phyloP scores from a whole-genome alignment of 208 protist genomes.

The Dictyostelium gargantuum region DNA sequence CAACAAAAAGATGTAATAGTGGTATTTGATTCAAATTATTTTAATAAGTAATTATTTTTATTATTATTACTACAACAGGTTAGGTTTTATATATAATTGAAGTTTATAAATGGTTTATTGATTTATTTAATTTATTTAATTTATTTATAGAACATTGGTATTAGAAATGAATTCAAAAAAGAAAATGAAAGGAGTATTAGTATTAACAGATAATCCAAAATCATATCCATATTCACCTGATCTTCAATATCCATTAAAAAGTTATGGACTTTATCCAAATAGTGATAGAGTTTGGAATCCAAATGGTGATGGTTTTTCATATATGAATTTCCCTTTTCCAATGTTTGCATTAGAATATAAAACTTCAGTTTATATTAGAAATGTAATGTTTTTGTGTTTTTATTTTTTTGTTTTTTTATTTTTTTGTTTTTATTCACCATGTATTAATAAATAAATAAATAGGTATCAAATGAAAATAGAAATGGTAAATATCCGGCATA shows the following conservation, averaged over 20 bases:
- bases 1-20: not conserved
- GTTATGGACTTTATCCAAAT: constrained; percentile 47
- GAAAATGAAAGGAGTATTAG: not conserved
- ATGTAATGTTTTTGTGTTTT: not conserved
- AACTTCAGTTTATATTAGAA: not conserved
- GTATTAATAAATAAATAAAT: not conserved
- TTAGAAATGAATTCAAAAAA: not conserved
- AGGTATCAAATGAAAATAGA: not conserved
- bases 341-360: not conserved
- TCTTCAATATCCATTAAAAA: not conserved
- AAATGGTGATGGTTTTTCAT: not conserved
- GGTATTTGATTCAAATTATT: constrained; percentile 36
- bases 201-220: constrained; percentile 3
- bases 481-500: not conserved
- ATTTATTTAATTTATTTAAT: not conserved
- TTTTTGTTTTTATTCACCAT: not conserved
- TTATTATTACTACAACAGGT: too few species aligned
- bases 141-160: not conserved
- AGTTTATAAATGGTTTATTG: too few species aligned
- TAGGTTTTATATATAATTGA: too few species aligned
- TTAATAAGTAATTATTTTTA: constrained; percentile 42
- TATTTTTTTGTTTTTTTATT: not conserved
- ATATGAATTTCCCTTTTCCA: not conserved
- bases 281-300: constrained; percentile 6
- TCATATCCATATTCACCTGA: constrained; percentile 38